A percentile compares a stretch with the other conserved stretches of the same genome.
Conservation (phyloP, 257 asterid genomes). For the Lavandula angustifolia region DNA sequence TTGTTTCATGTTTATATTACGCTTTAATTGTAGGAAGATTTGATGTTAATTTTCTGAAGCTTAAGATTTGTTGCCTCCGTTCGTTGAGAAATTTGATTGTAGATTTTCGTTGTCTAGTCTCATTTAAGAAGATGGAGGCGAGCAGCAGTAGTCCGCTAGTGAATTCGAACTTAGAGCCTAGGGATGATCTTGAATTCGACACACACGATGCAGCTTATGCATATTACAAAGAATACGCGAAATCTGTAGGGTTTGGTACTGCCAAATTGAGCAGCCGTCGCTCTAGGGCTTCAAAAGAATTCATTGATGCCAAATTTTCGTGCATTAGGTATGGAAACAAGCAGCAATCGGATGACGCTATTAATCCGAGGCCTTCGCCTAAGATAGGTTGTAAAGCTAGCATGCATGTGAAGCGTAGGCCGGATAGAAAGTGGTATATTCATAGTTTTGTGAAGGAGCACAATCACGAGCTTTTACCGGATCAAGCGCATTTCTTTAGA, state of each 20-base stretch:
- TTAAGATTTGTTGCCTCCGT: constrained; percentile 15
- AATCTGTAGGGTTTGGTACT: constrained; percentile 85
- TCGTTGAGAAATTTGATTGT: constrained; percentile 11
- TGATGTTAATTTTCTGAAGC: constrained; percentile 23
- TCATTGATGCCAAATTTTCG: constrained; percentile 91
- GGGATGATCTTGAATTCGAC: constrained; percentile 74
- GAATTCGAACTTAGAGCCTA: constrained; percentile 54
- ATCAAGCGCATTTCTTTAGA: constrained; percentile 81
- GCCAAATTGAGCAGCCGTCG: constrained; percentile 95
- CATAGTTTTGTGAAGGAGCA: constrained; percentile 85
- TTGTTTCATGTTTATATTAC: constrained; percentile 1
- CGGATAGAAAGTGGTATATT: constrained; percentile 73
- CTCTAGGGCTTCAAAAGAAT: constrained; percentile 87
- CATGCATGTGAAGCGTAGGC: constrained; percentile 84
- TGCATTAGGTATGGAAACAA: constrained; percentile 94
- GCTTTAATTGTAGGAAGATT: constrained; percentile 27
- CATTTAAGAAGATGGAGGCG: constrained; percentile 54
- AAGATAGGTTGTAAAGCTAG: constrained; percentile 94
- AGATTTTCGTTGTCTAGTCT: constrained; percentile 8
- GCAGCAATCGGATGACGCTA: constrained; percentile 92
- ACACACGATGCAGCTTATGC: constrained; percentile 84
- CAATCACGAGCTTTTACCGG: constrained; percentile 92
- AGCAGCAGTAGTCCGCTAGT: constrained; percentile 34
- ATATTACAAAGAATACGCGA: constrained; percentile 78
- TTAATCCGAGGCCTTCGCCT: constrained; percentile 94